Percentiles rank a stretch among this genome's conserved stretches.
These are phyloP conservation scores for Neostapfia colusana DNA, from an alignment of 176 grass and related monocot genomes.

Conservation along the genomic window DNA sequence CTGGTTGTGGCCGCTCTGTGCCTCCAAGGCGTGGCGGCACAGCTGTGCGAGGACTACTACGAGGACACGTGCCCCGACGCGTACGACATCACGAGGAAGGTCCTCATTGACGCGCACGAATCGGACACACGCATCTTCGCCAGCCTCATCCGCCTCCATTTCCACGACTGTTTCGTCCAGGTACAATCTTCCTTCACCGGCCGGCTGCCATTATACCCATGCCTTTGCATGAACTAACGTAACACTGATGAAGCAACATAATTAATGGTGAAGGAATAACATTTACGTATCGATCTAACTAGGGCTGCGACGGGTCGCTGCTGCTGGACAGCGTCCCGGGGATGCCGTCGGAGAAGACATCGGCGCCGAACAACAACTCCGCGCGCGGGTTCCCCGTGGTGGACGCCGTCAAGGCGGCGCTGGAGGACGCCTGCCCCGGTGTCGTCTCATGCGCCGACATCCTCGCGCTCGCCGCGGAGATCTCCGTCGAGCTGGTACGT, in stretches of 20 bases:
- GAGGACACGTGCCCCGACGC: conserved; percentile 57
- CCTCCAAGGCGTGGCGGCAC: conserved; percentile 18
- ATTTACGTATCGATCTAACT: background rate
- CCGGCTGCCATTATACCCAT: too few relatives aligned
- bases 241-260: background rate
- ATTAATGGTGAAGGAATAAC: background rate
- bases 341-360: conserved; percentile 56
- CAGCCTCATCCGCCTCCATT: conserved; percentile 73
- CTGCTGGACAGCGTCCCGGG: conserved; percentile 53
- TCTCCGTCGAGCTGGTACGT: conserved; percentile 64
- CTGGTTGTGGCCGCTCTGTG: background rate
- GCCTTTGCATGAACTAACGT: too few relatives aligned
- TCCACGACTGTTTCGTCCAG: conserved; percentile 92
- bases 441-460: conserved; percentile 92
- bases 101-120: conserved; percentile 53
- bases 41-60: conserved; percentile 58
- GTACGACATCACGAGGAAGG: conserved; percentile 48
- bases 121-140: conserved; percentile 64
- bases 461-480: conserved; percentile 74
- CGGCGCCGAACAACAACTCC: conserved; percentile 56
- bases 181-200: conserved; percentile 15
- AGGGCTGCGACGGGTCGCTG: conserved; percentile 84
- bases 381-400: conserved; percentile 58
- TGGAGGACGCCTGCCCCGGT: conserved; percentile 67
- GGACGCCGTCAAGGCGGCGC: conserved; percentile 59